phyloP scores from a whole-genome alignment of 2,329 filamentous ascomycete genomes.

The Reticulascus tulasneorum region DNA sequence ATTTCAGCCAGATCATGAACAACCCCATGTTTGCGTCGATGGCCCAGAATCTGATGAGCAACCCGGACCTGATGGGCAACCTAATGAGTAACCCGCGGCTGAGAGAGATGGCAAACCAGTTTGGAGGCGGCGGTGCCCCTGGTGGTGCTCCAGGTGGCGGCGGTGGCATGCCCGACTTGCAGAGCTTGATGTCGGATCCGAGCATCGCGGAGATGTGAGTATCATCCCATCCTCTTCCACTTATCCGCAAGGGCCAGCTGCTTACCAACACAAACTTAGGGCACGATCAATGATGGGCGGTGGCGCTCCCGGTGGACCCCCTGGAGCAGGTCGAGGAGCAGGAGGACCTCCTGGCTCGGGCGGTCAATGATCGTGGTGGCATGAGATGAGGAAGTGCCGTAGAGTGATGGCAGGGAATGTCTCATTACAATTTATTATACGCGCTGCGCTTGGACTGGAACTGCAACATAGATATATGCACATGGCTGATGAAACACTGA shows the following conservation, averaged over 20 bases:
- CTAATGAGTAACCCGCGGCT: conserved; percentile 92
- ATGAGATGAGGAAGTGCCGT: no score
- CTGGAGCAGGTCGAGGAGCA: conserved; percentile 22
- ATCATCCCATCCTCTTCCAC: not conserved
- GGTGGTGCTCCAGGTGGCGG: conserved; percentile 52
- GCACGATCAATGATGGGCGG: conserved; percentile 45
- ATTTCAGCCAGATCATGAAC: conserved; percentile 82
- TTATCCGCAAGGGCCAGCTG: not conserved
- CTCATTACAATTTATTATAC: no score
- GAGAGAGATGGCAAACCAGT: conserved; percentile 79
- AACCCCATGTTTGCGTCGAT: conserved; percentile 98
- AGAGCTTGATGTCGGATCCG: conserved; percentile 85
- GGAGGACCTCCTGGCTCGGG: conserved; percentile 20
- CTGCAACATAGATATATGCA: no score
- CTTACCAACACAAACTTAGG: conserved; percentile 22
- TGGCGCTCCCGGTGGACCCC: conserved; percentile 18
- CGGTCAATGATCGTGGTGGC: conserved; percentile 1
- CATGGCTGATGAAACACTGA: no score
- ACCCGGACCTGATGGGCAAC: conserved; percentile 86
- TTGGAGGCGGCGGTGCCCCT: conserved; percentile 66
- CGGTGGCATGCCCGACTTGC: conserved; percentile 86
- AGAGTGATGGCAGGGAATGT: no score
- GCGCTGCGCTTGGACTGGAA: no score
- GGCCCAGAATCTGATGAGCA: conserved; percentile 96
- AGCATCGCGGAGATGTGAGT: conserved; percentile 90